phyloP scores from a whole-genome alignment of 805 yeast genomes.

The Naumovozyma castellii region DNA sequence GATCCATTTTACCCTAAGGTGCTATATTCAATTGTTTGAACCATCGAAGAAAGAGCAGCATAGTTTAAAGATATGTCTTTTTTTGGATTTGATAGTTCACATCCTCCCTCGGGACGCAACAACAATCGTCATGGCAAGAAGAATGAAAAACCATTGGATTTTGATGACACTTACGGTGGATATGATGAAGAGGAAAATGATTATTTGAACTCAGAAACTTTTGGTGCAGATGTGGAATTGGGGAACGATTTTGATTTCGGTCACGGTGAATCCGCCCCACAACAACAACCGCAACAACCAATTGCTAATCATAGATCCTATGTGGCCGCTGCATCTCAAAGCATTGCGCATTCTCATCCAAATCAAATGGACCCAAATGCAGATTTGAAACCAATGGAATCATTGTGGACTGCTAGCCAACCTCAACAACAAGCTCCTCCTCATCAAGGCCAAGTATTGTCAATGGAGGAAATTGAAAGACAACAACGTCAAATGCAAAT shows the following conservation, averaged over 20 bases:
- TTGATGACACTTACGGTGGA: slow-evolving; percentile 78
- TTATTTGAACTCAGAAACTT: slow-evolving; percentile 28
- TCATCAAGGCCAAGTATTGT: slow-evolving; percentile 34
- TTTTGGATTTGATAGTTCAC: slow-evolving; percentile 28
- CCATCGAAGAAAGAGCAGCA: too few relatives aligned
- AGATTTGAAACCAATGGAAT: slow-evolving; percentile 57
- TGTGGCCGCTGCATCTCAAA: slow-evolving; percentile 23
- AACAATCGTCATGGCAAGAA: slow-evolving; percentile 2
- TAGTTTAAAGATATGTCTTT: slow-evolving; percentile 27
- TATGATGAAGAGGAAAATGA: slow-evolving; percentile 66
- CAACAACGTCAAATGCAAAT: slow-evolving; percentile 27
- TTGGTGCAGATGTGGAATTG: slow-evolving; percentile 25
- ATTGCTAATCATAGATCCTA: slow-evolving; percentile 15
- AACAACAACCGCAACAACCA: not conserved
- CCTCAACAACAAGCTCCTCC: slow-evolving; percentile 6
- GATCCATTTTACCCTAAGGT: too few relatives aligned
- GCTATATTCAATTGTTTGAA: too few relatives aligned
- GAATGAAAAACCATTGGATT: slow-evolving; percentile 42
- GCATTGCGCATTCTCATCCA: not conserved
- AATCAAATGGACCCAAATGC: slow-evolving; percentile 13
- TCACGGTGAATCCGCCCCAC: slow-evolving; percentile 13
- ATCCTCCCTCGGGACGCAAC: slow-evolving; percentile 3
- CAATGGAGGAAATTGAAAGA: slow-evolving; percentile 81
- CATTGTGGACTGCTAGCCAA: slow-evolving; percentile 42
- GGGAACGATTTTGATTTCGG: slow-evolving; percentile 32